phyloP scores from a whole-genome alignment of 495 filamentous ascomycete genomes.

The Podospora conica region DNA sequence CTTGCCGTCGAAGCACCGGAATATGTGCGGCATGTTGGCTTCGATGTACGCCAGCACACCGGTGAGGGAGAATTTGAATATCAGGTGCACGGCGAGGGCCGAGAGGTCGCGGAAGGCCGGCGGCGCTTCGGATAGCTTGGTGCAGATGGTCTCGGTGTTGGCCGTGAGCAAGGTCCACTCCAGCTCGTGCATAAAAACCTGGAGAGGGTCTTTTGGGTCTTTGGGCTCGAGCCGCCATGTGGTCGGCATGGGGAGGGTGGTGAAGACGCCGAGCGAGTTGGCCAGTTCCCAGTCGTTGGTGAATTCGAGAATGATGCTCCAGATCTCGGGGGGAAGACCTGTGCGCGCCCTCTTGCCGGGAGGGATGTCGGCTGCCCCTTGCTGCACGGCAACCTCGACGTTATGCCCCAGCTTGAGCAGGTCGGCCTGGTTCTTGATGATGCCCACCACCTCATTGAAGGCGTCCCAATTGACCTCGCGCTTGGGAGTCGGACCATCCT shows the following conservation, averaged over 20 bases:
- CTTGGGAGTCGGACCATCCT: slow-evolving; percentile 42
- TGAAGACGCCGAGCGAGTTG: slow-evolving; percentile 69
- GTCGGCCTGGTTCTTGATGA: slow-evolving; percentile 62
- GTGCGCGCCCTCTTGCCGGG: slow-evolving; percentile 25
- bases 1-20: slow-evolving; percentile 75
- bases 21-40: slow-evolving; percentile 66
- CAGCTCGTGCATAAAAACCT: slow-evolving; percentile 53
- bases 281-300: slow-evolving; percentile 86
- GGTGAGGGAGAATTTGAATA: slow-evolving; percentile 82
- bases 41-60: slow-evolving; percentile 78
- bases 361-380: slow-evolving; percentile 19
- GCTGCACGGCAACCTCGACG: slow-evolving; percentile 45
- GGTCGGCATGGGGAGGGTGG: slow-evolving; percentile 62
- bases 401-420: slow-evolving; percentile 55
- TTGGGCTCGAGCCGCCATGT: slow-evolving; percentile 52
- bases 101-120: slow-evolving; percentile 68
- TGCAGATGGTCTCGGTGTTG: slow-evolving; percentile 59
- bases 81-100: slow-evolving; percentile 73
- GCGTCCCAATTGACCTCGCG: slow-evolving; percentile 59
- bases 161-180: slow-evolving; percentile 78
- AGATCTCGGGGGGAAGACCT: slow-evolving; percentile 72
- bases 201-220: slow-evolving; percentile 40
- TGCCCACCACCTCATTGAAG: slow-evolving; percentile 55
- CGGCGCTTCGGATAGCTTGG: slow-evolving; percentile 57
- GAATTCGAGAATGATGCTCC: slow-evolving; percentile 79